Conservation (phyloP, 1,284 basidiomycete genomes). For the Anthracocystis panici-leucophaei region DNA sequence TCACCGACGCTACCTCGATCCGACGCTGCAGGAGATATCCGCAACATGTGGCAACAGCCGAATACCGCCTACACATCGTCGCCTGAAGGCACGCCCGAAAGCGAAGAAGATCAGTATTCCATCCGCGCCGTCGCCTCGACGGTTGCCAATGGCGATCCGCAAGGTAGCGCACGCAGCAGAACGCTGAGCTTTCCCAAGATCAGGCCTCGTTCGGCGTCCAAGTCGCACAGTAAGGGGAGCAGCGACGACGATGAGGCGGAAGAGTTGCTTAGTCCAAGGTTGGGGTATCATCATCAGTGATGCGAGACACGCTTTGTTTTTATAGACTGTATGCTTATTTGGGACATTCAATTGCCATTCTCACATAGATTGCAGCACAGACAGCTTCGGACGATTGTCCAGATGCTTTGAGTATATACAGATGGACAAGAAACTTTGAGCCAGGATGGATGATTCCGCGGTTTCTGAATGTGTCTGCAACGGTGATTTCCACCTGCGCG, state of each 20-base stretch:
- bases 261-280: constrained; percentile 43
- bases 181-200: constrained; percentile 36
- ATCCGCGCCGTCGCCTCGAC: constrained; percentile 38
- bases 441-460: no score
- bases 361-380: not conserved
- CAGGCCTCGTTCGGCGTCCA: constrained; percentile 31
- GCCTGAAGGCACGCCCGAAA: constrained; percentile 27
- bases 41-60: constrained; percentile 39
- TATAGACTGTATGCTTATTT: constrained; percentile 7
- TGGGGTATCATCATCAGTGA: constrained; percentile 16
- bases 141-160: not conserved
- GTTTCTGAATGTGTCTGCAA: not conserved
- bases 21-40: constrained; percentile 19
- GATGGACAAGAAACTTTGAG: no score
- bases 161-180: constrained; percentile 21
- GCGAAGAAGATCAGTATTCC: constrained; percentile 36
- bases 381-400: no score
- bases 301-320: not conserved
- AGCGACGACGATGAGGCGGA: constrained; percentile 45
- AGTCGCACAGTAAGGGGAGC: constrained; percentile 9
- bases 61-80: constrained; percentile 29
- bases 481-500: no score
- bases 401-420: no score
- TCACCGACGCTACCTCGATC: constrained; percentile 34
- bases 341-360: constrained; percentile 15